phyloP scores from a whole-genome alignment of 148 eudicot species.

The Heliosperma pusillum region DNA sequence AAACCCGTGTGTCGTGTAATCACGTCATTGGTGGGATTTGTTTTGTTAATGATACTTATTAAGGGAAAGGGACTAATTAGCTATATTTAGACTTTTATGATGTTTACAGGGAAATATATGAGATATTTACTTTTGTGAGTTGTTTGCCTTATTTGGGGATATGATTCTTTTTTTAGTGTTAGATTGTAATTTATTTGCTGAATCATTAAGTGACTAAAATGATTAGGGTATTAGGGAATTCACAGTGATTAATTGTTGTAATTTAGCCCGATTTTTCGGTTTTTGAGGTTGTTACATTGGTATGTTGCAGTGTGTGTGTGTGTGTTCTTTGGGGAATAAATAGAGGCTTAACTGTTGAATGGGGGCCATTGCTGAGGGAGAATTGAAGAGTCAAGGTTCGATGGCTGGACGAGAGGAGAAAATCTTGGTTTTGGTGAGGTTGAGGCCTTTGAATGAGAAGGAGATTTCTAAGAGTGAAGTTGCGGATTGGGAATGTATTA shows the following conservation, averaged over 20 bases:
- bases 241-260: conserved; percentile 25
- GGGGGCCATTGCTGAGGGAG: conserved; percentile 69
- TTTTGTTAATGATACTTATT: conserved; percentile 10
- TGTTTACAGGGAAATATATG: conserved; percentile 25
- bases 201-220: conserved; percentile 23
- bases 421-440: conserved; percentile 85
- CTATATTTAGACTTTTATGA: conserved; percentile 33
- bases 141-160: conserved; percentile 30
- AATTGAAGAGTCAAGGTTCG: conserved; percentile 48
- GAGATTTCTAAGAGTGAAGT: conserved; percentile 70
- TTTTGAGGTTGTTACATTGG: conserved; percentile 16
- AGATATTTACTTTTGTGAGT: conserved; percentile 34
- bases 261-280: conserved; percentile 6
- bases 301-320: conserved; percentile 18
- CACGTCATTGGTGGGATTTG: conserved; percentile 11
- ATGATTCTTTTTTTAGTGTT: conserved; percentile 21
- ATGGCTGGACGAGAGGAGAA: conserved; percentile 66
- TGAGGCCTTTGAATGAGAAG: conserved; percentile 86
- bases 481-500: conserved; percentile 98
- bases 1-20: conserved; percentile 7
- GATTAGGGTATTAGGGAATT: conserved; percentile 23
- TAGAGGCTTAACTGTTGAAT: conserved; percentile 29
- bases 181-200: neutral
- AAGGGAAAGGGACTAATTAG: conserved; percentile 14
- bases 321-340: conserved; percentile 14